Conservation (phyloP, 1,284 basidiomycete species). For the Athelia sp. region DNA sequence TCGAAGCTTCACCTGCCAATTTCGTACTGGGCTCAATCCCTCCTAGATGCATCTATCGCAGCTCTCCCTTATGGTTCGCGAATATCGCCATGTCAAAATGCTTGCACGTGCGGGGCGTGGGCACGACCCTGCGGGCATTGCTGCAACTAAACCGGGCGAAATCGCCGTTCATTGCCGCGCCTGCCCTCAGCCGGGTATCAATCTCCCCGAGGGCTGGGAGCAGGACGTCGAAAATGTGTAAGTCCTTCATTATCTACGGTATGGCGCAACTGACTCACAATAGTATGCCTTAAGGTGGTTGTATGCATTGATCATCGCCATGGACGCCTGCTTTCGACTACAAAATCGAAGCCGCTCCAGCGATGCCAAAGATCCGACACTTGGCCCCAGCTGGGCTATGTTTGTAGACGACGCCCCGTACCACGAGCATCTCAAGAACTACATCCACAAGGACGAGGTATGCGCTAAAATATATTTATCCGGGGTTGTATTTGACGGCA, state of each 20-base stretch:
- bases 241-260: background rate
- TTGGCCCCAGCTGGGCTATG: constrained; percentile 14
- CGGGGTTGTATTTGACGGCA: background rate
- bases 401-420: constrained; percentile 7
- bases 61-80: background rate
- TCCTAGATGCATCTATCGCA: too few species aligned
- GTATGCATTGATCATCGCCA: constrained; percentile 9
- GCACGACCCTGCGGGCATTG: constrained; percentile 8
- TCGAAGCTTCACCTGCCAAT: too few species aligned
- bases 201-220: constrained; percentile 11
- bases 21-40: too few species aligned
- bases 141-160: constrained; percentile 5
- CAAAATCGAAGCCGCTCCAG: constrained; percentile 8
- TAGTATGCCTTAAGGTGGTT: constrained; percentile 8
- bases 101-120: background rate
- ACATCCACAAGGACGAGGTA: constrained; percentile 16
- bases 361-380: constrained; percentile 9
- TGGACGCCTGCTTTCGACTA: constrained; percentile 18
- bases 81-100: background rate
- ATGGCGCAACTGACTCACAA: background rate
- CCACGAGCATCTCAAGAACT: background rate
- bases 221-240: constrained; percentile 3
- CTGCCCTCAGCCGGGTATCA: constrained; percentile 12
- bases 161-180: constrained; percentile 9
- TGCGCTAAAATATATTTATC: constrained; percentile 9